Evolutionary conservation across 495 filamentous ascomycete genomes (phyloP), one percentile per base, ranked within the genome.

Genomic region (Aspergillus mulundensis): DNA sequence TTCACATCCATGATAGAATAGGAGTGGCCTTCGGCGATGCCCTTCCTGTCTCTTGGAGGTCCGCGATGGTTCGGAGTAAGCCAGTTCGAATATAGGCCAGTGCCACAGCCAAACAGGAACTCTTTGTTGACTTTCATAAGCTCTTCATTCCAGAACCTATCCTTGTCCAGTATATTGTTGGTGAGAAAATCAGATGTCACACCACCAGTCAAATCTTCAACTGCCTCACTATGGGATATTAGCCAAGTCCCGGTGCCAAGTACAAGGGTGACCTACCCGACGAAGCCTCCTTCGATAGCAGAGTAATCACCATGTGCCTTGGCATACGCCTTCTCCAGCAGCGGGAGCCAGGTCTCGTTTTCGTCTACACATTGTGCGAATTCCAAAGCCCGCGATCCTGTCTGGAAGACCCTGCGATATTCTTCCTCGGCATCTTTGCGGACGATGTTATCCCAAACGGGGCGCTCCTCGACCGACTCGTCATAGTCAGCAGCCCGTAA

Each of bases 281-380:
- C 87, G 66, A 84, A 92, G 1, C 91, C 91, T 18, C 91, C 90
- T 57, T 93, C 87, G 45, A 96, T 91, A 1, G 90, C 79, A 11
- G 82, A 78, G 62, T 87, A 95, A 66, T 94, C 89, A 3, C 90
- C 91, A 62, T 97, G 93, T 11, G 91, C 91, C 68, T 97, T 97
- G 43, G 93, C 93, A 70, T 94, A 97, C 0, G 93, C 93, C 70
- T 97, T 97, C 65, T 97, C 93, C 3, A 97, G 81, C 44, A 97
- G 72, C 1, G 93, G 93, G 23, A 97, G 75, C 93, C 93, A 97
- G 0, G 91, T 97, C 73, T 97, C 93, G 64, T 95, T 92, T 21
- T 83, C 78, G 63, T 91, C 83, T 60, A 83, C 81, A 68, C 91
- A 96, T 61, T 91, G 88, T 1, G 90, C 90, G 73, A 95, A 96